Evolutionary conservation across 768 basidiomycete genomes (phyloP), one percentile per base, ranked within the genome.

Genomic region (Dendrothele bispora): DNA sequence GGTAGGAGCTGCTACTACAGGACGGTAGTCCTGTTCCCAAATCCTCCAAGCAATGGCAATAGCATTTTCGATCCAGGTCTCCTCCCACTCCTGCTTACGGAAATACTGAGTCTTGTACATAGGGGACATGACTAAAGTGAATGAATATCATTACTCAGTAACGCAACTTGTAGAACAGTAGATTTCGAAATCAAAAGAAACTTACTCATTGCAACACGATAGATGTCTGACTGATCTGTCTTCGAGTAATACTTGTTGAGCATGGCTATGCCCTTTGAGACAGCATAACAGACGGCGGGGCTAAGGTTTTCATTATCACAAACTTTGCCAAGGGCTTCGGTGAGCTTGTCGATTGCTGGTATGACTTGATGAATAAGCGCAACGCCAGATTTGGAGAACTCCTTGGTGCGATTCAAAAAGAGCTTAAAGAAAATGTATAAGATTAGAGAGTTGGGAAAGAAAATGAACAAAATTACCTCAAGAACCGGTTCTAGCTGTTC

Each of bases 191-290:
- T 11, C 38, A 39, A 20, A 10, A 20, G 21, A 12, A 39, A 46
- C 44, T 38, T 24, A 46, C 44, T 20, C 36, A 46, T 46, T 10
- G 44, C 44, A 20, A 39, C 32, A 37, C 32, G 44, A 27, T 46
- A 46, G 14, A 46, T 24, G 14, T 12, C 22, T 11, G 44, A 46
- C 8, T 46, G 36, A 46, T 46, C 44, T 10, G 44, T 46, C 11
- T 12, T 11, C 17, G 32, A 8, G 22, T 46, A 46, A 22, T 46
- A 46, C 32, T 46, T 46, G 22, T 46, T 37, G 26, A 46, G 41
- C 10, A 27, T 43, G 14, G 22, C 27, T 7, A 24, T 15, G 27
- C 41, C 41, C 14, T 20, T 15, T 8, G 11, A 20, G 41, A 11
- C 12, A 15, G 18, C 41, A 8, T 8, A 7, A 20, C 41, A 25